These are phyloP conservation scores for Dryadomyces sulphureus DNA, from an alignment of 2,329 filamentous ascomycete genomes.

Conservation along the genomic window DNA sequence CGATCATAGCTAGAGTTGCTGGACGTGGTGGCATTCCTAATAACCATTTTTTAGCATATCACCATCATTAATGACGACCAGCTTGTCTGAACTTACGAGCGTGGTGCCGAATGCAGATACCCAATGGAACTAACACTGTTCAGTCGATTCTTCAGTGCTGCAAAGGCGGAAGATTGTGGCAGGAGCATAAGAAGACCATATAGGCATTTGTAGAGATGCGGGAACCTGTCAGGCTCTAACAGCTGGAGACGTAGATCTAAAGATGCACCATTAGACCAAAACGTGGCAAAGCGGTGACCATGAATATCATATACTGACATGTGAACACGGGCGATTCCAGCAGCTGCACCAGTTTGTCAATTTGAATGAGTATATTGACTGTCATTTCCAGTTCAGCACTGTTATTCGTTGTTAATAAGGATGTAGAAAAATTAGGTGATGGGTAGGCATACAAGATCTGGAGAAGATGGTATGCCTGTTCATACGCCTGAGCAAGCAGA, in stretches of 20 bases:
- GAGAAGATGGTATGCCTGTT: slow-evolving; percentile 89
- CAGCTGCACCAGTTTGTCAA: slow-evolving; percentile 93
- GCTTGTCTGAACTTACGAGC: slow-evolving; percentile 48
- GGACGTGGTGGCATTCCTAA: slow-evolving; percentile 31
- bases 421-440: background rate
- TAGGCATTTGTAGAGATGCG: slow-evolving; percentile 92
- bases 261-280: background rate
- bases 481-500: slow-evolving; percentile 89
- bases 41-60: background rate
- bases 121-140: slow-evolving; percentile 97
- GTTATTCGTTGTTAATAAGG: background rate
- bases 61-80: background rate
- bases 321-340: slow-evolving; percentile 97
- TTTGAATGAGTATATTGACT: slow-evolving; percentile 95
- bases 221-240: slow-evolving; percentile 87
- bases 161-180: slow-evolving; percentile 95
- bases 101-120: slow-evolving; percentile 69
- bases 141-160: slow-evolving; percentile 85
- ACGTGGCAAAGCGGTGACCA: background rate
- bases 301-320: slow-evolving; percentile 39
- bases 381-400: slow-evolving; percentile 97
- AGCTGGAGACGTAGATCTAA: slow-evolving; percentile 78
- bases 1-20: slow-evolving; percentile 49
- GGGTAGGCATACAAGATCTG: slow-evolving; percentile 62
- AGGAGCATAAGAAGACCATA: slow-evolving; percentile 95